A percentile compares a stretch with the other conserved stretches of the same genome.
phyloP scores from a whole-genome alignment of 2,329 filamentous ascomycete species.

The Colletotrichum paranaense region DNA sequence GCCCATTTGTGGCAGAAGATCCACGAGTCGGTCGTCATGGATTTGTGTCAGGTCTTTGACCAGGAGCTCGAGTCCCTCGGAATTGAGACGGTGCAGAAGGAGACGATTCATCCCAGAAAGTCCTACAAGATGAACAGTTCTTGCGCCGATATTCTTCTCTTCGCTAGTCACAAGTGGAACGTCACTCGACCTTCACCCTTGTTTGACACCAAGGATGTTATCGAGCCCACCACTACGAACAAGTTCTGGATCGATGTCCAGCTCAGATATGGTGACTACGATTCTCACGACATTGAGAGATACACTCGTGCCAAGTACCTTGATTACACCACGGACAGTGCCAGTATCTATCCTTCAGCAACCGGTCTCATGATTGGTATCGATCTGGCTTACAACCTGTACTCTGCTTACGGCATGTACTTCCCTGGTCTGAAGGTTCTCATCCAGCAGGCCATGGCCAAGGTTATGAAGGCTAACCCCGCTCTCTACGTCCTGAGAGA shows the following conservation, averaged over 20 bases:
- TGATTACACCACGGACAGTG: conserved; percentile 98
- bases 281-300: conserved; percentile 98
- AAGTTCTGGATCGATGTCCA: conserved; percentile 99
- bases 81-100: conserved; percentile 98
- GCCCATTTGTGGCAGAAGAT: conserved; percentile 99
- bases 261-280: conserved; percentile 96
- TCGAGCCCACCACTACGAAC: conserved; percentile 94
- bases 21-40: conserved; percentile 98
- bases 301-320: conserved; percentile 98
- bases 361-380: conserved; percentile 98
- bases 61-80: conserved; percentile 95
- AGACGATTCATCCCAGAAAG: conserved; percentile 98
- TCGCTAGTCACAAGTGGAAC: conserved; percentile 99
- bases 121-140: conserved; percentile 99
- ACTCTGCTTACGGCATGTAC: conserved; percentile 98
- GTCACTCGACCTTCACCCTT: conserved; percentile 92
- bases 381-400: conserved; percentile 97
- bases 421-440: conserved; percentile 97
- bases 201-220: conserved; percentile 95
- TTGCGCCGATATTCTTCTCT: conserved; percentile 95
- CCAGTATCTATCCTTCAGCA: conserved; percentile 97
- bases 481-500: conserved; percentile 95
- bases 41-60: conserved; percentile 97
- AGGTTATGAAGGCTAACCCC: conserved; percentile 99
- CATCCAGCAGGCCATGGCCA: conserved; percentile 98